Base-by-base conservation (phyloP, 2,329 filamentous ascomycete species). In the Claviceps sp. region DNA sequence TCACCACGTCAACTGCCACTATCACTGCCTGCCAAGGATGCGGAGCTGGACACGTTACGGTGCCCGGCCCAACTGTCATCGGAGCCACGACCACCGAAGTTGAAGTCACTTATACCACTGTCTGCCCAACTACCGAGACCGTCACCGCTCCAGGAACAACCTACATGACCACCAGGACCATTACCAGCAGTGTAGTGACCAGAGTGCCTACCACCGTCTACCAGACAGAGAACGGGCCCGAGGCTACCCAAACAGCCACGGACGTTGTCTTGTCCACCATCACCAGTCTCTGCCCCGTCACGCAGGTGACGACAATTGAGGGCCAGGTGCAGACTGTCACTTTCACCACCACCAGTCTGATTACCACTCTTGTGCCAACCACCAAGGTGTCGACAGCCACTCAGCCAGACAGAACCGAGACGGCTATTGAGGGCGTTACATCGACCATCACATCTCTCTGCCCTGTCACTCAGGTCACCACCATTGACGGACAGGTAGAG, bases 271-370 rank as follows among this genome's bases (percentile, higher is more conserved):
- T 69, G 58, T 66, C 62, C 5, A 72, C 69, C 23, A 49, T 68
- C 42, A 75, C 72, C 14, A 66, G 64, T 20, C 62, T 72, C 11
- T 71, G 67, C 59, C 70, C 71, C 9, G 57, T 73, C 6, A 69
- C 67, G 1, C 40, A 56, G 34, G 52, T 55, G 22, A 57, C 55
- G 3, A 54, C 54, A 1, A 61, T 58, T 50, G 50, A 14, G 4
- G 54, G 54, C 2, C 39, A 52, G 11, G 47, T 50, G 34, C 52
- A 51, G 43, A 55, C 54, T 11, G 29, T 55, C 8, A 62, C 54
- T 3, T 57, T 61, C 46, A 61, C 56, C 2, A 54, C 55, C 20
- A 58, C 55, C 36, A 55, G 57, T 23, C 61, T 58, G 26, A 42
- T 63, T 6, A 57, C 59, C 46, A 61, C 61, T 29, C 55, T 59